phyloP scores from a whole-genome alignment of 176 grass and related monocot species.

The Musa schizocarpa region DNA sequence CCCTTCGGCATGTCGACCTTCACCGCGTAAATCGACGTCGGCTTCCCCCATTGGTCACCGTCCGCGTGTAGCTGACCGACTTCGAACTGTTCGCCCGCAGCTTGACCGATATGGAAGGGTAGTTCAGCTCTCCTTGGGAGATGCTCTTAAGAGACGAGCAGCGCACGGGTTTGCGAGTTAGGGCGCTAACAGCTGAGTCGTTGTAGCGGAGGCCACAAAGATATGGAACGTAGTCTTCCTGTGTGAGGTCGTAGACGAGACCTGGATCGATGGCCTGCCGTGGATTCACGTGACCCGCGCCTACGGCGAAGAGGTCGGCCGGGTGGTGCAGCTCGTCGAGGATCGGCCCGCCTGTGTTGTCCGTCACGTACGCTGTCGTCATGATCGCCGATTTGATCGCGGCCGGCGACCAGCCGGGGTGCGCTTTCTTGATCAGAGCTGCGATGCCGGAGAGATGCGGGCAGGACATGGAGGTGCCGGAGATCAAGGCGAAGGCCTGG shows the following conservation, averaged over 20 bases:
- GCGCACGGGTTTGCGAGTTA: too few species aligned
- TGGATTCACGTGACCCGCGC: slow-evolving; percentile 33
- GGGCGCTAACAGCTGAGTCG: neutral
- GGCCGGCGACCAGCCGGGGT: slow-evolving; percentile 29
- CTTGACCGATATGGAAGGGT: neutral
- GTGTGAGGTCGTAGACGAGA: slow-evolving; percentile 10
- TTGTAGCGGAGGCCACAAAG: neutral
- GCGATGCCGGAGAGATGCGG: slow-evolving; percentile 33
- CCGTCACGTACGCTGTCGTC: slow-evolving; percentile 16
- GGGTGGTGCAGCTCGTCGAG: neutral
- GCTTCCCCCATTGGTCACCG: slow-evolving; percentile 6
- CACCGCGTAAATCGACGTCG: neutral
- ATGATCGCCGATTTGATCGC: slow-evolving; percentile 34
- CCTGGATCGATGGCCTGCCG: slow-evolving; percentile 18
- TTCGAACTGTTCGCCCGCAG: neutral
- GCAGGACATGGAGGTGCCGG: slow-evolving; percentile 29
- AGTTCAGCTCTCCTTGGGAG: neutral
- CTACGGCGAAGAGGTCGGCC: slow-evolving; percentile 13
- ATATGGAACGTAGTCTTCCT: neutral
- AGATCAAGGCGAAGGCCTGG: slow-evolving; percentile 7
- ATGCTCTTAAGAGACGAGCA: neutral
- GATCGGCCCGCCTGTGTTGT: slow-evolving; percentile 5
- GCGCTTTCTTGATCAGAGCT: slow-evolving; percentile 23
- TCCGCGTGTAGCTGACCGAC: neutral
- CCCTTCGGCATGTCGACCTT: neutral